Evolutionary conservation across 805 yeast species (phyloP).

Genomic region (Wickerhamomyces canadensis): DNA sequence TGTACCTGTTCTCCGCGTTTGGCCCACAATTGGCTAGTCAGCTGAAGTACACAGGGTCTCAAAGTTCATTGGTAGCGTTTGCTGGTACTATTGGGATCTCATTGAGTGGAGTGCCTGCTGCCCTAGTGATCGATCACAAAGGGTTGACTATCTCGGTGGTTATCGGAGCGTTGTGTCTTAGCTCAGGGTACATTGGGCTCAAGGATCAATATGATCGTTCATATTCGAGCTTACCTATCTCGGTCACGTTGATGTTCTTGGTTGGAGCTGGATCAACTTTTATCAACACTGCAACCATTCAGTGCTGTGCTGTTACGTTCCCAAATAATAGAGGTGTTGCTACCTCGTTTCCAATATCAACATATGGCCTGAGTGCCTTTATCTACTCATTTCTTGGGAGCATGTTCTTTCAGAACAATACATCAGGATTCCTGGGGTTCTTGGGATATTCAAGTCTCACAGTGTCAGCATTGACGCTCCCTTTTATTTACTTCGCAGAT

Average conservation of each 20-base stretch:
- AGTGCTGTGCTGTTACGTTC: constrained; percentile 66
- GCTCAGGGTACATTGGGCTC: constrained; percentile 52
- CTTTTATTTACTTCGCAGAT: constrained; percentile 33
- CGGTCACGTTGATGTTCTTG: constrained; percentile 41
- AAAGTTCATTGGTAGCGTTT: constrained; percentile 60
- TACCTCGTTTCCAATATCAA: constrained; percentile 67
- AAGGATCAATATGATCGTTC: constrained; percentile 42
- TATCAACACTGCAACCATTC: constrained; percentile 58
- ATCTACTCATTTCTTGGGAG: constrained; percentile 54
- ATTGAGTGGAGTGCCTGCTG: constrained; percentile 64
- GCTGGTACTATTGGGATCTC: constrained; percentile 62
- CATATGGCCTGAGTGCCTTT: constrained; percentile 71
- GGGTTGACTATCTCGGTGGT: constrained; percentile 54
- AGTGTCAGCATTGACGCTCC: constrained; percentile 39
- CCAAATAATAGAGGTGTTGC: constrained; percentile 70
- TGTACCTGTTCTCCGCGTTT: constrained; percentile 70
- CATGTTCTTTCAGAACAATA: constrained; percentile 49
- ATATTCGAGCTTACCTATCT: constrained; percentile 34
- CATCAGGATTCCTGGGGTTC: constrained; percentile 46
- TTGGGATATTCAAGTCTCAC: constrained; percentile 37
- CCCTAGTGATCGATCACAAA: constrained; percentile 52
- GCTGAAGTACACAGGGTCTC: constrained; percentile 53
- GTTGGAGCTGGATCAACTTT: constrained; percentile 71
- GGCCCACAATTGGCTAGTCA: constrained; percentile 68
- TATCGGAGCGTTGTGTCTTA: constrained; percentile 43